A percentile compares a stretch with the other conserved stretches of the same genome.
Evolutionary conservation across 202 grass and related monocot genomes (phyloP).

Genomic region (Carex sylvatica): DNA sequence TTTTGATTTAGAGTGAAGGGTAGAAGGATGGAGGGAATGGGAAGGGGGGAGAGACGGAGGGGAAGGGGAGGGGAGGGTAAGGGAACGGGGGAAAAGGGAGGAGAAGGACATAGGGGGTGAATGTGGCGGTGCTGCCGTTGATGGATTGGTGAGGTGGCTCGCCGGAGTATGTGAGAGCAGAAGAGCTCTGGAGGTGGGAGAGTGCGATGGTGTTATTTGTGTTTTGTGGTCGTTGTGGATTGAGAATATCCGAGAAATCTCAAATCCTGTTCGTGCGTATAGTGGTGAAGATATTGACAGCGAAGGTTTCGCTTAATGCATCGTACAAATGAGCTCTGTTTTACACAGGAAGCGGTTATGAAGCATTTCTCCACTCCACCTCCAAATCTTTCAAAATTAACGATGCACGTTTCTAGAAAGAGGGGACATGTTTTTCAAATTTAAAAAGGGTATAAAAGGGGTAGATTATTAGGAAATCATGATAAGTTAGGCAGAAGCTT

Average conservation of each 20-base stretch:
- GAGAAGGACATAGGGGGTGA: constrained; percentile 29
- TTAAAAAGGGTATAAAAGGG: too few species aligned
- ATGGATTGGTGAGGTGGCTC: not conserved
- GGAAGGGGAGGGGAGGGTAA: not conserved
- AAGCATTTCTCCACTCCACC: too few species aligned
- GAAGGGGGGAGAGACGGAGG: constrained; percentile 4
- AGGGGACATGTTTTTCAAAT: too few species aligned
- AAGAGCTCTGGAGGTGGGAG: constrained; percentile 1
- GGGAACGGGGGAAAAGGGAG: constrained; percentile 21
- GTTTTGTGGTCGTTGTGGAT: constrained; percentile 15
- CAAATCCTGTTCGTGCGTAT: too few species aligned
- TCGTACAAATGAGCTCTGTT: too few species aligned
- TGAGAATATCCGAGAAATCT: not conserved
- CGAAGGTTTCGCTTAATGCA: too few species aligned
- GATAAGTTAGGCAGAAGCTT: too few species aligned
- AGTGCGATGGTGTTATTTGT: not conserved
- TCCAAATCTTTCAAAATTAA: too few species aligned
- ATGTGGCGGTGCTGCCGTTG: not conserved
- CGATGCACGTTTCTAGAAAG: too few species aligned
- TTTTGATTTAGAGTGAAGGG: not conserved
- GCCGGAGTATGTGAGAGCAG: constrained; percentile 26
- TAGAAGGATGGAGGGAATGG: constrained; percentile 19
- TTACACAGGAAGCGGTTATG: too few species aligned
- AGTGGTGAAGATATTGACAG: too few species aligned
- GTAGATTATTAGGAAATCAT: too few species aligned